Percentiles rank a stretch among this genome's conserved stretches.
Conservation (phyloP, 371 early-diverging fungal genomes). For the Rhizopus microsporus region DNA sequence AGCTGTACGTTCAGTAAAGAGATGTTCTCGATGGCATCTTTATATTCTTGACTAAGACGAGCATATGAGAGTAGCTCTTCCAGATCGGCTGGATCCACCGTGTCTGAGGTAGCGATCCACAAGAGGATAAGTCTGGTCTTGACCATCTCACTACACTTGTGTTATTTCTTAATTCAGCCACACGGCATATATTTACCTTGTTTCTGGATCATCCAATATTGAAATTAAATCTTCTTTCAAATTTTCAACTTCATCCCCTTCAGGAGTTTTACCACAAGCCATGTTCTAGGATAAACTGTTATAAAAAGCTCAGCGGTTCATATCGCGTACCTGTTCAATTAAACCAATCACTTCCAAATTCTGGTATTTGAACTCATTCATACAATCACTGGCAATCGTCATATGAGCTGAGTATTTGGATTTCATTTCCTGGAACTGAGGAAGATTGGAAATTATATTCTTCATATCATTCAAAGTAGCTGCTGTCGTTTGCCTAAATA, state of each 20-base stretch:
- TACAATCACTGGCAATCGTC: conserved; percentile 89
- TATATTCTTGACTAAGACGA: conserved; percentile 69
- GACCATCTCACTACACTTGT: conserved; percentile 54
- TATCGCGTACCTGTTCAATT: conserved; percentile 72
- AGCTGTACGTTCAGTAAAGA: conserved; percentile 65
- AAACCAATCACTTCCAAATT: conserved; percentile 72
- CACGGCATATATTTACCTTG: conserved; percentile 35
- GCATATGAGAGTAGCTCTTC: conserved; percentile 74
- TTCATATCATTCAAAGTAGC: conserved; percentile 84
- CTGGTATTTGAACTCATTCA: conserved; percentile 72
- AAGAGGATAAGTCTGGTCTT: conserved; percentile 88
- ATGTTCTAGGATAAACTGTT: conserved; percentile 64
- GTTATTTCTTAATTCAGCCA: background rate
- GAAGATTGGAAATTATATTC: conserved; percentile 84
- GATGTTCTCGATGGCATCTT: conserved; percentile 81
- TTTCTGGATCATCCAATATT: conserved; percentile 73
- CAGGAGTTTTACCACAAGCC: conserved; percentile 86
- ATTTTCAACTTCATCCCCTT: conserved; percentile 75
- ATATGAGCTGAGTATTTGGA: conserved; percentile 90
- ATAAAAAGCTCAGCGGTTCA: background rate
- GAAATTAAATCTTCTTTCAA: conserved; percentile 83
- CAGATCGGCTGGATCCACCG: conserved; percentile 65
- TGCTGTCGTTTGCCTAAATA: conserved; percentile 49
- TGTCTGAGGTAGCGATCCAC: conserved; percentile 77
- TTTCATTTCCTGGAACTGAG: conserved; percentile 93